A percentile compares a stretch with the other conserved stretches of the same genome.
phyloP scores from a whole-genome alignment of 2,329 filamentous ascomycete species.

The Colletotrichum zoysiae region DNA sequence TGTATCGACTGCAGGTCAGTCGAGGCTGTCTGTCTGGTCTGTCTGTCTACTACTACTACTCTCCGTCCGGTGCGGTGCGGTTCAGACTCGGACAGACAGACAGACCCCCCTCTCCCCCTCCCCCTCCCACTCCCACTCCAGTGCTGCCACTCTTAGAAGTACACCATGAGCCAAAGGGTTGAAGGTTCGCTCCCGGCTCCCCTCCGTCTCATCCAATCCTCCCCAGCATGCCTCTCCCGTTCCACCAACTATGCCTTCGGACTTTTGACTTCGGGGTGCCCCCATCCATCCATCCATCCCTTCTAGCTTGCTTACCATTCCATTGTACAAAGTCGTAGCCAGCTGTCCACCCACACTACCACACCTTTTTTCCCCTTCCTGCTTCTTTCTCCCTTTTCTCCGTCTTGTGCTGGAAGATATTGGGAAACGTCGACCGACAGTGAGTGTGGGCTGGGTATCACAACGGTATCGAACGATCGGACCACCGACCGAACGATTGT shows the following conservation, averaged over 20 bases:
- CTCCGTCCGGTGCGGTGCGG: slow-evolving; percentile 20
- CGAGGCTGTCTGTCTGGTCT: not conserved
- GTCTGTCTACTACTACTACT: too few species aligned
- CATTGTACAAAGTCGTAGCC: slow-evolving; percentile 34
- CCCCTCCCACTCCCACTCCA: not conserved
- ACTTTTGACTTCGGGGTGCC: slow-evolving; percentile 35
- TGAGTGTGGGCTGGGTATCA: slow-evolving; percentile 30
- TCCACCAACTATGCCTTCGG: slow-evolving; percentile 25
- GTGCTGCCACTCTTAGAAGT: slow-evolving; percentile 3
- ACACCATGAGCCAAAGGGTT: slow-evolving; percentile 34
- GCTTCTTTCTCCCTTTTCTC: not conserved
- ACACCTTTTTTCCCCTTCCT: not conserved
- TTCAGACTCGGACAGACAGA: slow-evolving; percentile 28
- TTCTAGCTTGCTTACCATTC: slow-evolving; percentile 31
- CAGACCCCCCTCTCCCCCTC: too few species aligned
- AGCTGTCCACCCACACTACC: slow-evolving; percentile 17
- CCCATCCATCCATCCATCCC: slow-evolving; percentile 30
- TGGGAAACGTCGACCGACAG: slow-evolving; percentile 23
- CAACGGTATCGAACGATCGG: slow-evolving; percentile 39
- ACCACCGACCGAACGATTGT: slow-evolving; percentile 38
- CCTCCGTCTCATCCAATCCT: slow-evolving; percentile 42
- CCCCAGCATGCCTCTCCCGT: slow-evolving; percentile 39
- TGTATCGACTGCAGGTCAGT: slow-evolving; percentile 1
- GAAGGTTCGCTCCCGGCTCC: slow-evolving; percentile 41
- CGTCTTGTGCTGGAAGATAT: slow-evolving; percentile 5